These are phyloP conservation scores for Salix koriyanagi DNA, from an alignment of 345 rosid genomes.

Conservation along the genomic window DNA sequence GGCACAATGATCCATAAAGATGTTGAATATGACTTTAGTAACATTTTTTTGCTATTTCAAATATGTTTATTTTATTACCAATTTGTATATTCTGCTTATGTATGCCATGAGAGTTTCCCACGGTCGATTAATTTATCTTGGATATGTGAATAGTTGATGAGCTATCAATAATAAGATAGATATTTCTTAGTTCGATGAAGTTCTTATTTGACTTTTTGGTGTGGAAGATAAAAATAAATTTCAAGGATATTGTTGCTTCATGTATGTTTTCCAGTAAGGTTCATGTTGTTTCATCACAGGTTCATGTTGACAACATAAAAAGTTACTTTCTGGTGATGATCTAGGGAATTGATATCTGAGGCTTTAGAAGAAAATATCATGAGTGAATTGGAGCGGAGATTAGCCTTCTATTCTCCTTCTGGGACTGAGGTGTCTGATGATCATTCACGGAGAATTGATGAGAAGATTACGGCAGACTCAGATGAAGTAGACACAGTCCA, in stretches of 20 bases:
- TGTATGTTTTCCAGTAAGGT: background rate
- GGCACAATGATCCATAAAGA: background rate
- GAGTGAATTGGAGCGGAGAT: background rate
- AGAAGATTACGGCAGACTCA: conserved; percentile 15
- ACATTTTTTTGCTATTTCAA: background rate
- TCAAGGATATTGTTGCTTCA: background rate
- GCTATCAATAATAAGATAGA: background rate
- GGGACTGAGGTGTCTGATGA: background rate
- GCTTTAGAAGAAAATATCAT: background rate
- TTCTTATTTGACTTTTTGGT: background rate
- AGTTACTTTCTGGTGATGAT: background rate
- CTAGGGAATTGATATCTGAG: background rate
- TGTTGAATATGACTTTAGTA: background rate
- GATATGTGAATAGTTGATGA: background rate
- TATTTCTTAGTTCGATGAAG: background rate
- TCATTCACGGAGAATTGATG: background rate
- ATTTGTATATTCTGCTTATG: background rate
- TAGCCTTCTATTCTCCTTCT: background rate
- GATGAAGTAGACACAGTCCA: conserved; percentile 10
- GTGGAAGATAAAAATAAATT: background rate
- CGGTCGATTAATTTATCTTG: background rate
- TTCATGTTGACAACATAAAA: background rate
- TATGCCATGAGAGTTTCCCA: background rate
- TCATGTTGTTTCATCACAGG: background rate
- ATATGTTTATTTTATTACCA: background rate